A percentile compares a stretch with the other conserved stretches of the same genome.
Evolutionary conservation across 164 flowering plant species (phyloP).

Genomic region (Piper betle): DNA sequence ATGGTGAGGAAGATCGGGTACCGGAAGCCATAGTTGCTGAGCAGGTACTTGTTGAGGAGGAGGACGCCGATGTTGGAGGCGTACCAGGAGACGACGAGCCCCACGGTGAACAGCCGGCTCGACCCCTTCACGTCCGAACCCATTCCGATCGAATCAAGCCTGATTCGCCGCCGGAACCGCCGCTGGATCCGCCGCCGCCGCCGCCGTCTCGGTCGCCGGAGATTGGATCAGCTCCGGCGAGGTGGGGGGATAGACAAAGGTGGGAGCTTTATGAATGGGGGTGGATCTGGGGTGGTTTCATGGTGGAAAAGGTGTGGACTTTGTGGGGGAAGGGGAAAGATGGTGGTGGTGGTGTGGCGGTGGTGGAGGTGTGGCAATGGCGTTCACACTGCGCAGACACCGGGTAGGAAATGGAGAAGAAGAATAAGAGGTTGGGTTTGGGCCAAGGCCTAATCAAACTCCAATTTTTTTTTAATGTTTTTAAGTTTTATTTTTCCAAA

Average conservation of each 20-base stretch:
- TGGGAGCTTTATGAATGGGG: neutral
- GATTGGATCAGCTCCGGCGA: no score
- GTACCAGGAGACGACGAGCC: conserved; percentile 35
- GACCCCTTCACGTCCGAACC: conserved; percentile 7
- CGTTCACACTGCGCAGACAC: neutral
- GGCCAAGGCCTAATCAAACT: no score
- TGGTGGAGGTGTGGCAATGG: neutral
- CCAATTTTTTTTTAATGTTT: no score
- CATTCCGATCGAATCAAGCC: neutral
- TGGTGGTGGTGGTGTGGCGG: no score
- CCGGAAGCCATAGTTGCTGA: conserved; percentile 39
- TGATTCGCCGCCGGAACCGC: no score
- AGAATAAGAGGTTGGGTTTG: neutral
- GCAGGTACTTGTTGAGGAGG: conserved; percentile 30
- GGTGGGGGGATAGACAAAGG: no score
- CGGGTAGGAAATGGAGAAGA: neutral
- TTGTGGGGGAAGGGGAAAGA: neutral
- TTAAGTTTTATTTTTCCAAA: no score
- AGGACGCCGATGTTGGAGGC: conserved; percentile 46
- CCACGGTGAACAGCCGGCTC: conserved; percentile 27
- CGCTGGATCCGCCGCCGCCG: neutral
- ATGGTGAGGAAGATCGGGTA: conserved; percentile 45
- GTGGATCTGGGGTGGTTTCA: neutral
- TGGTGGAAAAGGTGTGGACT: neutral
- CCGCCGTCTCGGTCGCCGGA: no score